Evolutionary conservation across 352 stramenopile species (phyloP).

Genomic region (Thalassiosira livingstoniorum): DNA sequence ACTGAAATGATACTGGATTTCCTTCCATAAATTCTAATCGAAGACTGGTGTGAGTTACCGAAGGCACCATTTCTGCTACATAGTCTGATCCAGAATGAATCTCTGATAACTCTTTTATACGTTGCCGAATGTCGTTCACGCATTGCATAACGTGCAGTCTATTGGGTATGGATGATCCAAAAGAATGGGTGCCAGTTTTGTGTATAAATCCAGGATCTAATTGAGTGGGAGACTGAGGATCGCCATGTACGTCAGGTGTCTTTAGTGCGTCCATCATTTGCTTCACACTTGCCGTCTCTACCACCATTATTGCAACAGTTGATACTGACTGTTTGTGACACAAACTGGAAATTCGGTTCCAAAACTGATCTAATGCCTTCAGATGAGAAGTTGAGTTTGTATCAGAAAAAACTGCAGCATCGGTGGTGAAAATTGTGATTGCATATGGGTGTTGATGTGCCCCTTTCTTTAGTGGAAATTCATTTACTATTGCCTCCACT

Average conservation of each 20-base stretch:
- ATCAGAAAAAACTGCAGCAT: constrained; percentile 60
- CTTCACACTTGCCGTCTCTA: constrained; percentile 36
- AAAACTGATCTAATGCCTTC: constrained; percentile 46
- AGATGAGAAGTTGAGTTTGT: constrained; percentile 36
- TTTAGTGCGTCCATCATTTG: constrained; percentile 27
- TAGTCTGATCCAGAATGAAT: background rate
- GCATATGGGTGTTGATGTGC: constrained; percentile 11
- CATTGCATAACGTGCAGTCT: constrained; percentile 29
- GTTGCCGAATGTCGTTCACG: constrained; percentile 28
- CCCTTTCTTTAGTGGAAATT: constrained; percentile 31
- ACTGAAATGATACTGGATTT: constrained; percentile 40
- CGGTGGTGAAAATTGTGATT: constrained; percentile 64
- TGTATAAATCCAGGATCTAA: too few species aligned
- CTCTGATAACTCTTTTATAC: constrained; percentile 36
- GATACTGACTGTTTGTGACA: constrained; percentile 29
- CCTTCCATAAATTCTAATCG: constrained; percentile 53
- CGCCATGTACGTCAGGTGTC: background rate
- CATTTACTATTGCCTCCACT: constrained; percentile 29
- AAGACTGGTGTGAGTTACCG: constrained; percentile 26
- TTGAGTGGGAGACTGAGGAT: background rate
- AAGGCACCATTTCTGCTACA: too few species aligned
- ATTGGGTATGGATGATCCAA: constrained; percentile 24
- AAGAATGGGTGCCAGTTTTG: too few species aligned
- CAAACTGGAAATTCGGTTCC: constrained; percentile 33
- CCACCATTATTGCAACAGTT: constrained; percentile 42